A percentile compares a stretch with the other conserved stretches of the same genome.
Conservation (phyloP, 2,329 filamentous ascomycete genomes). For the Fusarium sp. region DNA sequence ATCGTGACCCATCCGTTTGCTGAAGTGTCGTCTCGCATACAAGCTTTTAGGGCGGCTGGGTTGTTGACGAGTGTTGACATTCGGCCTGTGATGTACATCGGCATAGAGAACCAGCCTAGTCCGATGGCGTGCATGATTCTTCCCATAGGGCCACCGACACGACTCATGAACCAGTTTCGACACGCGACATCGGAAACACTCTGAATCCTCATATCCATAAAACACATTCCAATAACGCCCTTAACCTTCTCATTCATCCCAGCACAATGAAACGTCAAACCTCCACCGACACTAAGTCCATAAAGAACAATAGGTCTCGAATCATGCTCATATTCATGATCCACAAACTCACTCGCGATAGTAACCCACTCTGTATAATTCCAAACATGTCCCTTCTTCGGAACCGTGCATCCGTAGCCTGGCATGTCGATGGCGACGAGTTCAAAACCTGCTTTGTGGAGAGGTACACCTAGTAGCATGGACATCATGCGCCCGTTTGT, state of each 20-base stretch:
- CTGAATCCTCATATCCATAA: conserved; percentile 20
- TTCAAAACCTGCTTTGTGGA: conserved; percentile 2
- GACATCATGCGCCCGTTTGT: conserved; percentile 23
- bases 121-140: neutral
- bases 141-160: neutral
- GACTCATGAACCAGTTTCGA: conserved; percentile 13
- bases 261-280: neutral
- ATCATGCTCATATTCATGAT: neutral
- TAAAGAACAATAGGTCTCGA: neutral
- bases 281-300: neutral
- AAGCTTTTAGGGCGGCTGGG: neutral
- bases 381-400: neutral
- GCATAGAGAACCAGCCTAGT: neutral
- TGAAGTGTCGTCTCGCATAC: neutral
- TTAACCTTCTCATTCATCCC: neutral
- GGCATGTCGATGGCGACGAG: conserved; percentile 16
- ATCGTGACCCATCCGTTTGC: neutral
- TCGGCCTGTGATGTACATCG: neutral
- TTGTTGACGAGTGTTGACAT: conserved; percentile 20
- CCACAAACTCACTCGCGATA: neutral
- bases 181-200: neutral
- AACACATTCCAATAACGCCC: conserved; percentile 1
- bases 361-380: conserved; percentile 3
- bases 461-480: conserved; percentile 10
- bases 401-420: conserved; percentile 1